Base-by-base conservation (phyloP, 192 early-diverging fungal genomes). In the Coemansia sp. region DNA sequence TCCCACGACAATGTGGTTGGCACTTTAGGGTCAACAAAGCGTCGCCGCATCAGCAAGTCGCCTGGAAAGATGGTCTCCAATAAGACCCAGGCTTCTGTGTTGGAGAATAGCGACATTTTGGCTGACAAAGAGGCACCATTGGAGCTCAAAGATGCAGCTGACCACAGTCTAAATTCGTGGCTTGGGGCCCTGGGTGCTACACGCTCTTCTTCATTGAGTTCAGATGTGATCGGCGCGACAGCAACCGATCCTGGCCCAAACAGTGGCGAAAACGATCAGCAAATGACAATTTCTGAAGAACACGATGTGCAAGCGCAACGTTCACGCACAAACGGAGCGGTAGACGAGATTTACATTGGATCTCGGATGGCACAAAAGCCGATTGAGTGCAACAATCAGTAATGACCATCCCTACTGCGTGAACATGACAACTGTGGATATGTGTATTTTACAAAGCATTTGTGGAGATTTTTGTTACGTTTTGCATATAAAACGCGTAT, bases 381-480 rank as follows among this genome's bases (percentile, higher is more conserved):
- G 6, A 69, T 68, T 11, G 75, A 78, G 38, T 78, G 75, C 62
- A 78, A 68, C 54, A 78, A 68, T 62, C 75, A 78, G 28, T 78
- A 51, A 36, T 19, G 25, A 2, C 7, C 9, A 19, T 19, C 21
- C 15, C 20, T 5, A 28, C 31, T 31, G 10, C 36, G 11, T 19
- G 15, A 12, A 8, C 22, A 11, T 21, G 19, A 19, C 19, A 15
- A 12, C n/a, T 8, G 8, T 23, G 15, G 25, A 23, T 53, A 23
- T 22, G 50, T 52, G 22, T 25, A 8, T 48, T 48, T 19, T 17
- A 46, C 14, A 46, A 46, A 46, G 14, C 12, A 46, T 12, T 5
- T n/a, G n/a, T 46, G n/a, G 4, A n/a, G n/a, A 46, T 17, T 20
- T 48, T 48, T 48, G 47, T 8, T 12, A n/a, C 40, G n/a, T 15